Percentiles rank a stretch among this genome's conserved stretches.
Evolutionary conservation across 306 rosid genomes (phyloP).

Genomic region (Oxytropis ochrocephala): DNA sequence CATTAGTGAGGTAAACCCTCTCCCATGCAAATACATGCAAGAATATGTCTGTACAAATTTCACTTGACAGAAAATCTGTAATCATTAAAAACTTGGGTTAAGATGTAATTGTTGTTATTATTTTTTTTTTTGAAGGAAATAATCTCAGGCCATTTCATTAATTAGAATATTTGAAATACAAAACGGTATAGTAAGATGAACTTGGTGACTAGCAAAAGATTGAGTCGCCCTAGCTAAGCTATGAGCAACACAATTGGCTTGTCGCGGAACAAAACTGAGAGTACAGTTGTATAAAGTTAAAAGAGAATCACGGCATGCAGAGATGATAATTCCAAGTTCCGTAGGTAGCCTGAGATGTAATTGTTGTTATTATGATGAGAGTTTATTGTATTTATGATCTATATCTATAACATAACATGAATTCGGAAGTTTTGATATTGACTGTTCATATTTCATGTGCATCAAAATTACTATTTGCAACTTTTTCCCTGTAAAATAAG

Average conservation of each 20-base stretch:
- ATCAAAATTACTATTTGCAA: background rate
- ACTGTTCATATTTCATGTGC: background rate
- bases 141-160: too few relatives aligned
- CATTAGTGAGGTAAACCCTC: constrained; percentile 65
- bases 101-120: background rate
- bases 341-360: background rate
- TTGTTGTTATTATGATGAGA: background rate
- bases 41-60: constrained; percentile 16
- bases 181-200: too few relatives aligned
- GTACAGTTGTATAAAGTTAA: too few relatives aligned
- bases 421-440: background rate
- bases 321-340: too few relatives aligned
- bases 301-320: too few relatives aligned
- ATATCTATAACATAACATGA: background rate
- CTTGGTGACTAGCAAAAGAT: too few relatives aligned
- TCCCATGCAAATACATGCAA: constrained; percentile 15
- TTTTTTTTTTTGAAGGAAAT: too few relatives aligned
- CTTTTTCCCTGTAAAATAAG: background rate
- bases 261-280: too few relatives aligned
- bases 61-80: background rate
- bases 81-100: background rate
- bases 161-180: too few relatives aligned
- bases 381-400: constrained; percentile 5
- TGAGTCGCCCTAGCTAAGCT: too few relatives aligned
- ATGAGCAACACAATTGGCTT: too few relatives aligned